Conservation (phyloP, 2,329 filamentous ascomycete genomes). For the Alternaria alternata region DNA sequence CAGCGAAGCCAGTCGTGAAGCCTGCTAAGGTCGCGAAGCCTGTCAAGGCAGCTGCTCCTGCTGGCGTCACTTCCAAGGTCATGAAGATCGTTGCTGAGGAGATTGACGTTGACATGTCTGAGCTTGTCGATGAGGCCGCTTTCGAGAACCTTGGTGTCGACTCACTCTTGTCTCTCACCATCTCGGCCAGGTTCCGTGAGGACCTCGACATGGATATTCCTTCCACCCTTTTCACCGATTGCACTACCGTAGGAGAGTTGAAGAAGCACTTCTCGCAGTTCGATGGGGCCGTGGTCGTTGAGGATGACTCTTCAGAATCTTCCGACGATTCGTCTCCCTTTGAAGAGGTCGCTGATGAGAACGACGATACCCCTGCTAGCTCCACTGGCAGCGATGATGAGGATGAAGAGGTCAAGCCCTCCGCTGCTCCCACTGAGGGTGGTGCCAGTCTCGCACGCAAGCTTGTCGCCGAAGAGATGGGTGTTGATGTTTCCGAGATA, state of each 20-base stretch:
- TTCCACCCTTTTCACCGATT: slow-evolving; percentile 67
- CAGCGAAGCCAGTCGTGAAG: slow-evolving; percentile 60
- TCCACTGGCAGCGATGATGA: slow-evolving; percentile 59
- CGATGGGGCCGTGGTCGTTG: slow-evolving; percentile 52
- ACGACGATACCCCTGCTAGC: slow-evolving; percentile 58
- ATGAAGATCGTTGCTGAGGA: slow-evolving; percentile 74
- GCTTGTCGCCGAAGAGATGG: slow-evolving; percentile 66
- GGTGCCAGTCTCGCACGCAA: slow-evolving; percentile 58
- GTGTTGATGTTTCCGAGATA: slow-evolving; percentile 67
- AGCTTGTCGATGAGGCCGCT: slow-evolving; percentile 67
- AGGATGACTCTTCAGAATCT: slow-evolving; percentile 53
- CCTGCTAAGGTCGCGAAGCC: slow-evolving; percentile 57
- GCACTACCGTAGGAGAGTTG: slow-evolving; percentile 67
- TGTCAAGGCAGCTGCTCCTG: slow-evolving; percentile 55
- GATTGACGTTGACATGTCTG: slow-evolving; percentile 65
- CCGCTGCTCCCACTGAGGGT: slow-evolving; percentile 42
- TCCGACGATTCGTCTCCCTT: slow-evolving; percentile 53
- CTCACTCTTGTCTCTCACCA: slow-evolving; percentile 67
- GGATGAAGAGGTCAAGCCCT: slow-evolving; percentile 44
- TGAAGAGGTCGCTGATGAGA: slow-evolving; percentile 41
- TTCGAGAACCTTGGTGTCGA: slow-evolving; percentile 70
- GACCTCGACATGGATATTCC: slow-evolving; percentile 67
- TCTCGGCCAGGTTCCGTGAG: slow-evolving; percentile 69
- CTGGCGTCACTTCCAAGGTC: slow-evolving; percentile 61
- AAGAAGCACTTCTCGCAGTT: slow-evolving; percentile 64